Evolutionary conservation across 2,329 filamentous ascomycete species (phyloP).

Genomic region (Calonectria pseudoturangicola): DNA sequence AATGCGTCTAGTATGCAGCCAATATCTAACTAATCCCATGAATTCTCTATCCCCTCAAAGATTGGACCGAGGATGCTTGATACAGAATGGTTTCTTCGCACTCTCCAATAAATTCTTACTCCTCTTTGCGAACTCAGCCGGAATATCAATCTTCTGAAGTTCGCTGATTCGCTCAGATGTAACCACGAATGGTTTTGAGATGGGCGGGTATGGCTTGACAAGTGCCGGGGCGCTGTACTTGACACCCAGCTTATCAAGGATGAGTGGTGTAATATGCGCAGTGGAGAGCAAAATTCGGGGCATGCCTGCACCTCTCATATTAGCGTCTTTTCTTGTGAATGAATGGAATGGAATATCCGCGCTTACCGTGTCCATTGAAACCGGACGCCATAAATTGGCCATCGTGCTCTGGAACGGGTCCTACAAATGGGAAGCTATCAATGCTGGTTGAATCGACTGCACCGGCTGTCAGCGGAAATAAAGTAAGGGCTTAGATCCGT

Average conservation of each 20-base stretch:
- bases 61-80: not conserved
- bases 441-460: constrained; percentile 33
- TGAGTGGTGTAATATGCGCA: constrained; percentile 31
- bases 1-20: not conserved
- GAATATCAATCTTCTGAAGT: constrained; percentile 24
- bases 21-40: not conserved
- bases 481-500: too few relatives aligned
- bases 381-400: constrained; percentile 34
- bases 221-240: constrained; percentile 29
- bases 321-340: too few relatives aligned
- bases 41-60: not conserved
- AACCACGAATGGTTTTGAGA: constrained; percentile 28
- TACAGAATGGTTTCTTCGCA: constrained; percentile 34
- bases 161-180: constrained; percentile 20
- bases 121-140: not conserved
- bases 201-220: constrained; percentile 27
- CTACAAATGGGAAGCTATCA: constrained; percentile 38
- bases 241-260: constrained; percentile 27
- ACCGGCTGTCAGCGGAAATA: not conserved
- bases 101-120: not conserved
- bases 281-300: constrained; percentile 36
- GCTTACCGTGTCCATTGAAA: constrained; percentile 35
- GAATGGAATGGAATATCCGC: too few relatives aligned
- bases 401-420: constrained; percentile 24
- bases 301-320: constrained; percentile 28